These are phyloP conservation scores for Punica granatum DNA, from an alignment of 345 rosid genomes.

Conservation along the genomic window DNA sequence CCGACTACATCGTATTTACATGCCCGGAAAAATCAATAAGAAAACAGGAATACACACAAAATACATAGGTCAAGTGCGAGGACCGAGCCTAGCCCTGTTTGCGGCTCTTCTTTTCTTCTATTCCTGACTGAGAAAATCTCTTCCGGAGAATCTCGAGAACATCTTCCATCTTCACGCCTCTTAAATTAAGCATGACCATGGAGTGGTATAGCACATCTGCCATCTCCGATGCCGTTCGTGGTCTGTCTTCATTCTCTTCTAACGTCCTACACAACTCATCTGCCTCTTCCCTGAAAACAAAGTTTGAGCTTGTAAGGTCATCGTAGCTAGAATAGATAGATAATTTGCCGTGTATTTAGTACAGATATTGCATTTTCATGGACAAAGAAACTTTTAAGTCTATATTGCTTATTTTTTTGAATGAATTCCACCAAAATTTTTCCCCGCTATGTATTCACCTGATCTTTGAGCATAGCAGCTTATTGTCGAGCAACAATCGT, in stretches of 20 bases:
- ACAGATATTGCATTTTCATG: too few relatives aligned
- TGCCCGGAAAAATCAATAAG: background rate
- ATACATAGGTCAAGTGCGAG: background rate
- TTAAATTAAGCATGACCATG: conserved; percentile 58
- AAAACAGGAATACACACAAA: background rate
- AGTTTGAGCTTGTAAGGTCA: background rate
- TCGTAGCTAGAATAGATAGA: background rate
- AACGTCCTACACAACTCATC: conserved; percentile 72
- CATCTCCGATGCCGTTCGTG: conserved; percentile 69
- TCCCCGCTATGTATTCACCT: conserved; percentile 24
- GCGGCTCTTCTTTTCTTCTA: conserved; percentile 3
- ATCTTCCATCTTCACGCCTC: conserved; percentile 29
- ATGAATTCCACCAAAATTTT: background rate
- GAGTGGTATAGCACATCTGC: conserved; percentile 71
- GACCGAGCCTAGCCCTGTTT: background rate
- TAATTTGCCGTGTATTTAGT: too few relatives aligned
- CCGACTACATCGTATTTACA: too few relatives aligned
- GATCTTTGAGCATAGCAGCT: conserved; percentile 63
- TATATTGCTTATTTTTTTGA: background rate
- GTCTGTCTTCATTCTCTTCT: conserved; percentile 59
- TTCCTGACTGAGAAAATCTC: conserved; percentile 3
- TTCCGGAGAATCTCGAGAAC: conserved; percentile 5
- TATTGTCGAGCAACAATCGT: conserved; percentile 37
- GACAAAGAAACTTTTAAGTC: too few relatives aligned
- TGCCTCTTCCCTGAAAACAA: conserved; percentile 61